Conservation (phyloP, 2,329 filamentous ascomycete species). For the Chalaropsis ovoidea region DNA sequence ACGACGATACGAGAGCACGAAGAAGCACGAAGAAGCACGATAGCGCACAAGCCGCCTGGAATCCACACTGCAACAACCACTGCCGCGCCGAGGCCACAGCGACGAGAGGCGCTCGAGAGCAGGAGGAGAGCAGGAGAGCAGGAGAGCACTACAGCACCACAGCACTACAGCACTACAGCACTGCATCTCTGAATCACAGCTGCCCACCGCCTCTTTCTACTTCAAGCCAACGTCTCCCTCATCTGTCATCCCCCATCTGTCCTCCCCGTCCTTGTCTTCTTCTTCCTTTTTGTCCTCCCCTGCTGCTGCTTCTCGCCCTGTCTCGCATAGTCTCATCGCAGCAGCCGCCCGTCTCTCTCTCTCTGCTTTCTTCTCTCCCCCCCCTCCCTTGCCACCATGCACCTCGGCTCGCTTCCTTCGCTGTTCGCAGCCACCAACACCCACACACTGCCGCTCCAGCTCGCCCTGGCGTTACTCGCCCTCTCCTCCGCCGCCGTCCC, state of each 20-base stretch:
- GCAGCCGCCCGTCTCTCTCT: not conserved
- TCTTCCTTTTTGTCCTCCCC: not conserved
- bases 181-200: not conserved
- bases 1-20: not conserved
- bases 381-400: not conserved
- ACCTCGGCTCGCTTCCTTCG: slow-evolving; percentile 11
- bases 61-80: too few relatives aligned
- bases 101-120: too few relatives aligned
- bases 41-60: too few relatives aligned
- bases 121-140: too few relatives aligned
- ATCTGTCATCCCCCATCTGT: not conserved
- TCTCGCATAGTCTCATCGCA: too few relatives aligned
- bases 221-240: not conserved
- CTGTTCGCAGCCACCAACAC: not conserved
- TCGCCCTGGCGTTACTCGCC: not conserved
- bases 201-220: not conserved
- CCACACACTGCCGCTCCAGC: not conserved
- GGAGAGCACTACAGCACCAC: too few relatives aligned
- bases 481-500: slow-evolving; percentile 1
- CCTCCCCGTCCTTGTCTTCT: not conserved
- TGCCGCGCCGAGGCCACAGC: too few relatives aligned
- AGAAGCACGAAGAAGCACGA: too few relatives aligned
- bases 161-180: not conserved
- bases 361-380: not conserved
- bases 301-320: not conserved